These are phyloP conservation scores for Trichophaea hybrida DNA, from an alignment of 2,329 filamentous ascomycete species.

Conservation along the genomic window DNA sequence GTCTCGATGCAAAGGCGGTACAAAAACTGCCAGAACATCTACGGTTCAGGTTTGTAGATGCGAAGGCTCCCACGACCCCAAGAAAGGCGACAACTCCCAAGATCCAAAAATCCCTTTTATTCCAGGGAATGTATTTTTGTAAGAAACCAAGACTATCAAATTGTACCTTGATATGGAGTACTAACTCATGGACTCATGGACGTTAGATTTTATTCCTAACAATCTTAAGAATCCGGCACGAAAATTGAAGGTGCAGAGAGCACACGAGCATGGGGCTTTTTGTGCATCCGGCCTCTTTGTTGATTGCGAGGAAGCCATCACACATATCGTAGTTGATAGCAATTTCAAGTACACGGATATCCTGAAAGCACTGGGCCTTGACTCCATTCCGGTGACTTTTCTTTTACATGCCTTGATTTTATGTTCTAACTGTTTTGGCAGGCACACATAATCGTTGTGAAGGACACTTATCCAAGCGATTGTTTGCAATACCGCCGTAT, in stretches of 20 bases:
- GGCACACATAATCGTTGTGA: constrained; percentile 44
- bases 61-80: neutral
- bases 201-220: constrained; percentile 46
- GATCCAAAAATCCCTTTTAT: constrained; percentile 9
- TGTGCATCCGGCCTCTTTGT: constrained; percentile 47
- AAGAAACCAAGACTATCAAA: neutral
- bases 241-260: constrained; percentile 57
- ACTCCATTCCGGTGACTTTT: constrained; percentile 36
- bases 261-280: constrained; percentile 56
- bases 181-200: neutral
- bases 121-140: constrained; percentile 23
- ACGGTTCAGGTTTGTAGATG: neutral
- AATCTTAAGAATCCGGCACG: constrained; percentile 55
- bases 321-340: constrained; percentile 68
- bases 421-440: constrained; percentile 16
- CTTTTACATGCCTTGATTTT: neutral
- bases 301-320: constrained; percentile 38
- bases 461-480: constrained; percentile 53
- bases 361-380: constrained; percentile 39
- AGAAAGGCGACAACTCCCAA: neutral
- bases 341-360: constrained; percentile 50
- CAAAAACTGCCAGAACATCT: neutral
- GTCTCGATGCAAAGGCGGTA: neutral
- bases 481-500: constrained; percentile 47
- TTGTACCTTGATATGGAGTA: neutral